Evolutionary conservation across 768 basidiomycete species (phyloP), one percentile per base, ranked within the genome.

Genomic region (Brasilioporus rufonigricans): DNA sequence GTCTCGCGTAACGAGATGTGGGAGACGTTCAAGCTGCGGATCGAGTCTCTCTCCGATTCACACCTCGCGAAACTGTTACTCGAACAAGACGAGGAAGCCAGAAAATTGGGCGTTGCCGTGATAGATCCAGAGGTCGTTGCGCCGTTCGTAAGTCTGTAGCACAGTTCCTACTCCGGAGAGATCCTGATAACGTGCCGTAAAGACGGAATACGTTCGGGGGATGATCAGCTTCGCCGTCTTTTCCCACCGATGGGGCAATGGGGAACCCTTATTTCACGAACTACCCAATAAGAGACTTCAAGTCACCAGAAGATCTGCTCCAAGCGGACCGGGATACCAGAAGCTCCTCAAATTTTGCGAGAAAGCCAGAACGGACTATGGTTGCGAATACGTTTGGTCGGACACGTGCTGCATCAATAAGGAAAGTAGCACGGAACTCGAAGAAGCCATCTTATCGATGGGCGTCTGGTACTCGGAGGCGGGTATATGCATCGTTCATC

Each of bases 391-490:
- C 38, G 69, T 57, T 48, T 72, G 65, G 66, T 38, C 65, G 49
- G 65, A 66, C 31, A 66, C 58, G 8, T 66, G 65, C 46, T 66
- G 65, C 45, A 66, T 67, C 44, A 65, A 67, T 53, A 66, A 60
- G 53, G 66, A 67, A 44, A 65, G 40, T 16, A 55, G 61, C 33
- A 18, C 65, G 1, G 71, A 71, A 11, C 53, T 72, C 26, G 67
- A 67, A 41, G 65, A 68, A 19, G 65, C 63, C 32, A 58, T 65
- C 55, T 38, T 62, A 16, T 70, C 65, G 11, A 63, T 56, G 53
- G 59, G 48, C 13, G 39, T 44, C 50, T 69, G 68, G 66, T 68
- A 65, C 44, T 52, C 57, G 14, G 56, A 65, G 50, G 65, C 65
- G 2, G 29, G 31, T 12, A 16, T 68, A 36, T 68, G 65, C 47